Conservation (phyloP, 2,329 filamentous ascomycete genomes). For the Neopestalotiopsis sp. region DNA sequence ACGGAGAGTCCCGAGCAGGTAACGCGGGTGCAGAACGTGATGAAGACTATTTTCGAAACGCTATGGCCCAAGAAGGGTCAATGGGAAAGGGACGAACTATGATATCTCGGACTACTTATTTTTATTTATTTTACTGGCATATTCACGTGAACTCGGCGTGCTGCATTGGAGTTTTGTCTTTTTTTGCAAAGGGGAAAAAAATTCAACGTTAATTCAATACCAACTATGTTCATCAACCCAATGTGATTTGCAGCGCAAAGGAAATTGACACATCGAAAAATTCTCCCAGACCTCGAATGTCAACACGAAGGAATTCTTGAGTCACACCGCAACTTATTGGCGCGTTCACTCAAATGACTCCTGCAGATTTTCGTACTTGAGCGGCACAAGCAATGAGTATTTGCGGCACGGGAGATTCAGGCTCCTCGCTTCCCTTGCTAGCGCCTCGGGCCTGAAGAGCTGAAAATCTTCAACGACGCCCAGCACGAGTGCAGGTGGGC, state of each 20-base stretch:
- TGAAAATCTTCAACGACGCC: too few relatives aligned
- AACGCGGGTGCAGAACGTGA: constrained; percentile 39
- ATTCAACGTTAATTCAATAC: background rate
- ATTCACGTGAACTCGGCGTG: background rate
- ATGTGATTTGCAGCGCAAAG: background rate
- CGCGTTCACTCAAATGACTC: too few relatives aligned
- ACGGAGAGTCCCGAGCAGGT: constrained; percentile 41
- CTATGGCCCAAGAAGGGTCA: constrained; percentile 33
- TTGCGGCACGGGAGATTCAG: too few relatives aligned
- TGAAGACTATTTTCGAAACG: constrained; percentile 39
- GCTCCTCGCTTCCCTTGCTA: too few relatives aligned
- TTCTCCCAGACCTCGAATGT: background rate
- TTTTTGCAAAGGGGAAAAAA: background rate
- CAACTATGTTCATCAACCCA: background rate
- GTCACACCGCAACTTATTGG: too few relatives aligned
- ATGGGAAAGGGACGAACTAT: constrained; percentile 29
- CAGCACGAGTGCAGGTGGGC: too few relatives aligned
- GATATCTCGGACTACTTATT: background rate
- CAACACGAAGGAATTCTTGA: too few relatives aligned
- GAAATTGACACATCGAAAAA: background rate
- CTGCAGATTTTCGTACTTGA: too few relatives aligned
- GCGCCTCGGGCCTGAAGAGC: too few relatives aligned
- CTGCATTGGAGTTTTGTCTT: background rate
- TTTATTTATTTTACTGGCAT: background rate
- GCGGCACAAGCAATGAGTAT: too few relatives aligned